Percentiles rank a stretch among this genome's conserved stretches.
Conservation (phyloP, 2,329 filamentous ascomycete genomes). For the Karstenula rhodostoma region DNA sequence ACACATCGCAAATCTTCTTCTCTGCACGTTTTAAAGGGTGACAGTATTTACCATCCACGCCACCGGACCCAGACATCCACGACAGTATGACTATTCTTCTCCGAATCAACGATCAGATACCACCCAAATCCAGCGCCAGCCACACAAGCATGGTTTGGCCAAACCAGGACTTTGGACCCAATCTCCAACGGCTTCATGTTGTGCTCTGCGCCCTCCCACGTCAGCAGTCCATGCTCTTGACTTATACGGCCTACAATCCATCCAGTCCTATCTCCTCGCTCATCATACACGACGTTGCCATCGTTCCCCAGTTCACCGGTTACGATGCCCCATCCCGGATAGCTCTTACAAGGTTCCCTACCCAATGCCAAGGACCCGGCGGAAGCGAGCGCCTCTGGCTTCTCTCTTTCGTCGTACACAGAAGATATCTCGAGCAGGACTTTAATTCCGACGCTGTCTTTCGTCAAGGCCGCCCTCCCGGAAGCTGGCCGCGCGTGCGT, state of each 20-base stretch:
- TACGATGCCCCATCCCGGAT: slow-evolving; percentile 75
- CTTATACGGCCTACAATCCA: slow-evolving; percentile 77
- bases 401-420: slow-evolving; percentile 61
- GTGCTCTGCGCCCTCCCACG: slow-evolving; percentile 60
- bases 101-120: slow-evolving; percentile 77
- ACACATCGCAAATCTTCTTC: neutral
- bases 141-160: slow-evolving; percentile 85
- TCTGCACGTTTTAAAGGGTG: neutral
- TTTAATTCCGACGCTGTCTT: slow-evolving; percentile 69
- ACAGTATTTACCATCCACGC: slow-evolving; percentile 68
- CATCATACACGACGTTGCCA: slow-evolving; percentile 35
- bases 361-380: slow-evolving; percentile 75
- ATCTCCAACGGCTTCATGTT: slow-evolving; percentile 40
- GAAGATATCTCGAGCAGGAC: slow-evolving; percentile 77
- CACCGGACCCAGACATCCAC: slow-evolving; percentile 78
- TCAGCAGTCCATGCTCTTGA: slow-evolving; percentile 80
- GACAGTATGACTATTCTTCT: slow-evolving; percentile 61
- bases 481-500: slow-evolving; percentile 66
- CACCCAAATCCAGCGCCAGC: slow-evolving; percentile 74
- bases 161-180: slow-evolving; percentile 58
- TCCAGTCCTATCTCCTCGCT: slow-evolving; percentile 45
- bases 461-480: slow-evolving; percentile 50
- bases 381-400: slow-evolving; percentile 72
- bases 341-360: slow-evolving; percentile 75
- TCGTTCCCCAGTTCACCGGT: slow-evolving; percentile 62